Evolutionary conservation across 129 eudicot species (phyloP).

Genomic region (Deinandra increscens): DNA sequence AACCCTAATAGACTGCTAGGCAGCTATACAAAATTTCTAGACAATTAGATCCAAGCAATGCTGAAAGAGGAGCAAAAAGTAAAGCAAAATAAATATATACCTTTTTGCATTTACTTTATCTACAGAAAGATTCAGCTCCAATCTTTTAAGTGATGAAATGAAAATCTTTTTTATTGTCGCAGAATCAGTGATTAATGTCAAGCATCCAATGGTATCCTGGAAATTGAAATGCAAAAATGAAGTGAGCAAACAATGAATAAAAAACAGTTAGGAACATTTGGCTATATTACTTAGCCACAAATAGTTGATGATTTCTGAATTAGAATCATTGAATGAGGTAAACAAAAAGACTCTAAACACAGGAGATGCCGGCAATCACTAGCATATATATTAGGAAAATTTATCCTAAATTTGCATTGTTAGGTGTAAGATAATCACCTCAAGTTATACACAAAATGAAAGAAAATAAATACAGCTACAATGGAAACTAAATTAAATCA

Average conservation of each 20-base stretch:
- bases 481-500: background rate
- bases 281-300: background rate
- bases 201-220: slow-evolving; percentile 74
- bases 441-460: background rate
- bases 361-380: background rate
- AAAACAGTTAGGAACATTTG: background rate
- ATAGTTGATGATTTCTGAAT: background rate
- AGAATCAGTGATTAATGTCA: slow-evolving; percentile 70
- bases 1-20: background rate
- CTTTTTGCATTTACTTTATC: slow-evolving; percentile 49
- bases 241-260: slow-evolving; percentile 11
- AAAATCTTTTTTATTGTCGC: slow-evolving; percentile 46
- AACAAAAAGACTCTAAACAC: background rate
- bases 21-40: background rate
- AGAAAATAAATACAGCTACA: background rate
- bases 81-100: slow-evolving; percentile 27
- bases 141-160: slow-evolving; percentile 59
- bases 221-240: slow-evolving; percentile 18
- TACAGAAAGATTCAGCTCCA: slow-evolving; percentile 36
- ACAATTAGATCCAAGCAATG: slow-evolving; percentile 23
- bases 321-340: background rate
- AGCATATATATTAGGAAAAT: background rate
- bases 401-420: background rate
- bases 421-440: background rate
- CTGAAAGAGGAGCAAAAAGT: slow-evolving; percentile 4